Percentiles rank a stretch among this genome's conserved stretches.
These are phyloP conservation scores for Bryum argenteum DNA, from an alignment of 225 moss, liverwort and hornwort genomes.

Conservation along the genomic window DNA sequence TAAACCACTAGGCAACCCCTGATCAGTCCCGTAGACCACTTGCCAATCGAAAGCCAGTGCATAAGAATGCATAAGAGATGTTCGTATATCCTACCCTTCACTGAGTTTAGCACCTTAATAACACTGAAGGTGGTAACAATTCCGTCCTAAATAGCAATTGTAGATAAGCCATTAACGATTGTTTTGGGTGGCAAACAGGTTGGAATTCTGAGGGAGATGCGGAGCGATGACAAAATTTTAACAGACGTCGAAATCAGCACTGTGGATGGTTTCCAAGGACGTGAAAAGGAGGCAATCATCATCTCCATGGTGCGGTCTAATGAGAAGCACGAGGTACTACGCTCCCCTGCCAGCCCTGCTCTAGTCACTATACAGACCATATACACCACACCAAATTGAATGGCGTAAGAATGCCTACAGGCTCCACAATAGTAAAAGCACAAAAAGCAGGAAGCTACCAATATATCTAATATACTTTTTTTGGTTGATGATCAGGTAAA, in stretches of 20 bases:
- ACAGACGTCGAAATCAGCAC: conserved; percentile 86
- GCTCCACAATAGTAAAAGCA: no score
- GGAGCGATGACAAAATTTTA: conserved; percentile 57
- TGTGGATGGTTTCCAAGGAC: conserved; percentile 99
- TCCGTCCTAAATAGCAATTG: not conserved
- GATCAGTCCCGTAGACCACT: not conserved
- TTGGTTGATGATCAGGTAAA: no score
- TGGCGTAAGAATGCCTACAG: no score
- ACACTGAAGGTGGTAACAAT: not conserved
- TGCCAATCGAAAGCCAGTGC: not conserved
- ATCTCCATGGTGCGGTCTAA: conserved; percentile 99
- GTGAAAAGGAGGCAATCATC: conserved; percentile 97
- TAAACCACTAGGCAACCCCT: not conserved
- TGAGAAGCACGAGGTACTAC: conserved; percentile 76
- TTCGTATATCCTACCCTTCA: not conserved
- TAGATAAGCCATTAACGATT: not conserved
- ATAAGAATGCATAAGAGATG: not conserved
- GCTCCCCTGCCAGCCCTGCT: no score
- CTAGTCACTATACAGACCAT: no score
- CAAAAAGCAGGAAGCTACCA: no score
- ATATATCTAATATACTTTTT: no score
- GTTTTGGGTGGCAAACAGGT: conserved; percentile 53
- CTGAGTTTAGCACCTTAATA: conserved; percentile 4
- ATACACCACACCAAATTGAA: no score
- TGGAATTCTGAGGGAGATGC: conserved; percentile 75